phyloP scores from a whole-genome alignment of 345 rosid species.

The Hypericum perforatum region DNA sequence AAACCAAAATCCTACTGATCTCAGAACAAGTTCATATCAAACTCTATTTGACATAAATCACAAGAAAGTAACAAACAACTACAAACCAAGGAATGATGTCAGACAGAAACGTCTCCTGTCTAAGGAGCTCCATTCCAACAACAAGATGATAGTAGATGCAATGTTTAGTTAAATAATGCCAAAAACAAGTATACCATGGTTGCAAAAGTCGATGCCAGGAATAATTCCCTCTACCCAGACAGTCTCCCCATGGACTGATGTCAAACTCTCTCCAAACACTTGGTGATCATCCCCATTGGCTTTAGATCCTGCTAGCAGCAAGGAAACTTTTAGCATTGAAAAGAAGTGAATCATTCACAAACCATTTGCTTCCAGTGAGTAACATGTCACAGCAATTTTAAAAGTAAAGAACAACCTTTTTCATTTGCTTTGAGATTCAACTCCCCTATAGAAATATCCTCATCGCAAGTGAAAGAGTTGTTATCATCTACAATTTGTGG shows the following conservation, averaged over 20 bases:
- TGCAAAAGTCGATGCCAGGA: conserved; percentile 95
- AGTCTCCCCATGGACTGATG: conserved; percentile 40
- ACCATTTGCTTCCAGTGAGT: neutral
- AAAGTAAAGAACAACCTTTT: conserved; percentile 15
- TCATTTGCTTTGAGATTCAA: conserved; percentile 12
- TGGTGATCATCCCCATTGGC: conserved; percentile 13
- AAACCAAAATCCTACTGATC: conserved; percentile 1
- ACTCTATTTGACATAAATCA: neutral
- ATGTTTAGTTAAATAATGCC: neutral
- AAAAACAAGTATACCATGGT: conserved; percentile 57
- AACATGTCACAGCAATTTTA: neutral
- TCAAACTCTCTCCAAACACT: conserved; percentile 24
- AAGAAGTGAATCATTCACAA: conserved; percentile 7
- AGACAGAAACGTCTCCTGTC: neutral
- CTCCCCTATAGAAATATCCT: conserved; percentile 15
- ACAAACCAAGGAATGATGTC: neutral
- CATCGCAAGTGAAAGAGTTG: conserved; percentile 10
- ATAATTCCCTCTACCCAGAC: conserved; percentile 97
- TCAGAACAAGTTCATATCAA: neutral
- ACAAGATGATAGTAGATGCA: neutral
- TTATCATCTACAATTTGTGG: conserved; percentile 45
- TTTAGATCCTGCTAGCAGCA: conserved; percentile 25
- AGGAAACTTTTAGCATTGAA: conserved; percentile 5
- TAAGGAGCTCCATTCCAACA: neutral
- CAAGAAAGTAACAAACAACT: neutral